phyloP scores from a whole-genome alignment of 2,329 filamentous ascomycete species.

The Phyllosticta capitalensis region DNA sequence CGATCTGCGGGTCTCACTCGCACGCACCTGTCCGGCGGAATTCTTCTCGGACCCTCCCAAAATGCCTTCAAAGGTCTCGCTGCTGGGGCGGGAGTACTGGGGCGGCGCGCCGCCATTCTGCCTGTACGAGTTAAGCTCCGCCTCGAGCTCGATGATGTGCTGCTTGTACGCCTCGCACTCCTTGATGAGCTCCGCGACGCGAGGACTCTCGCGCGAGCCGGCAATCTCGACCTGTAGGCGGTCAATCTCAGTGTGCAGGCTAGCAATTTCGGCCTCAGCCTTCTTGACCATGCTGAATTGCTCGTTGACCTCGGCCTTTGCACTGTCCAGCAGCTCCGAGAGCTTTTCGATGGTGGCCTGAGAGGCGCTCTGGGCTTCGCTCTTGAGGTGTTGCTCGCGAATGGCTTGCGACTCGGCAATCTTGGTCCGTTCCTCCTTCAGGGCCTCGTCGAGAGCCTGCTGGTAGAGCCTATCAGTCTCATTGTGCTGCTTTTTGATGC shows the following conservation, averaged over 20 bases:
- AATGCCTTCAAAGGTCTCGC: background rate
- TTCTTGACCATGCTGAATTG: constrained; percentile 7
- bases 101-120: constrained; percentile 9
- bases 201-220: constrained; percentile 7
- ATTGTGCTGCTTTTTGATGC: constrained; percentile 8
- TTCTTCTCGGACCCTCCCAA: background rate
- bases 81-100: constrained; percentile 1
- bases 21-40: constrained; percentile 9
- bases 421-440: constrained; percentile 9
- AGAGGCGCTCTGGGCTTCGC: constrained; percentile 3
- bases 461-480: constrained; percentile 10
- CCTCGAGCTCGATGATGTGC: constrained; percentile 7
- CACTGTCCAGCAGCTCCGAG: constrained; percentile 5
- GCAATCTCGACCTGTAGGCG: constrained; percentile 6
- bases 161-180: constrained; percentile 10
- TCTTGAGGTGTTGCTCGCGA: constrained; percentile 1
- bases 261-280: constrained; percentile 1
- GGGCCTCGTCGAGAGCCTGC: constrained; percentile 7
- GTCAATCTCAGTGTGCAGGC: constrained; percentile 3
- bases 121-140: constrained; percentile 1
- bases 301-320: constrained; percentile 8
- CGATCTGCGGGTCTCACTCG: background rate
- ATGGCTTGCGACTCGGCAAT: background rate
- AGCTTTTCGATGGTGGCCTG: constrained; percentile 4
- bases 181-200: constrained; percentile 9